Conservation (phyloP, 768 basidiomycete species). For the Lyophyllum atratum region DNA sequence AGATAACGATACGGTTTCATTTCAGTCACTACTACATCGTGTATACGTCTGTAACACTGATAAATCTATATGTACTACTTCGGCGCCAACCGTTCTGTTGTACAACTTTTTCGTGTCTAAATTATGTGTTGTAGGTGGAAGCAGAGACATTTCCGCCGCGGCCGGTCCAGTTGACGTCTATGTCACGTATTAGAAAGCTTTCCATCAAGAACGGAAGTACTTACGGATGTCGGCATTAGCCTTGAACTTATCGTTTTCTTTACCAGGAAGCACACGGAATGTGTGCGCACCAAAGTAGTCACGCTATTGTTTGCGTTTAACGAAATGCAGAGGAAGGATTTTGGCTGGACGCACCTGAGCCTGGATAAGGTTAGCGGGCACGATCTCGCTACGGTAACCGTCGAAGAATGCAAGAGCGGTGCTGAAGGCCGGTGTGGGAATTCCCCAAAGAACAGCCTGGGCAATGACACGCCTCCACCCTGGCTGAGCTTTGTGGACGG, state of each 20-base stretch:
- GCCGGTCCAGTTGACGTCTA: constrained; percentile 99
- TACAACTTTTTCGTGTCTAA: constrained; percentile 14
- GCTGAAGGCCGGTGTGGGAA: constrained; percentile 96
- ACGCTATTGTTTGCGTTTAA: constrained; percentile 47
- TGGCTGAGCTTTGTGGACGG: constrained; percentile 91
- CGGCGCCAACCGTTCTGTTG: background rate
- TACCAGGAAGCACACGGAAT: constrained; percentile 91
- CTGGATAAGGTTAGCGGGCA: constrained; percentile 94
- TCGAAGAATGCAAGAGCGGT: constrained; percentile 99
- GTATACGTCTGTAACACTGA: constrained; percentile 5
- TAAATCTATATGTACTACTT: constrained; percentile 9
- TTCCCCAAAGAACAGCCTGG: constrained; percentile 96
- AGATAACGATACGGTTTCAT: background rate
- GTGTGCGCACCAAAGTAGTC: constrained; percentile 99
- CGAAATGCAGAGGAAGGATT: background rate
- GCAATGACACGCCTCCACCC: constrained; percentile 98
- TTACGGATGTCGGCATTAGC: constrained; percentile 84
- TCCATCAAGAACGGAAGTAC: constrained; percentile 31
- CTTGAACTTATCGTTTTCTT: constrained; percentile 84
- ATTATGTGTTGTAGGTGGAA: constrained; percentile 71
- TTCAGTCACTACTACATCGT: constrained; percentile 11
- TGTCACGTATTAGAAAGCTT: constrained; percentile 5
- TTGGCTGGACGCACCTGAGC: constrained; percentile 61
- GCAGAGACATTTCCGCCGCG: constrained; percentile 95
- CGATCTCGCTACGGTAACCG: constrained; percentile 93